These are phyloP conservation scores for Aspergillus bridgeri DNA, from an alignment of 495 filamentous ascomycete genomes.

Conservation along the genomic window DNA sequence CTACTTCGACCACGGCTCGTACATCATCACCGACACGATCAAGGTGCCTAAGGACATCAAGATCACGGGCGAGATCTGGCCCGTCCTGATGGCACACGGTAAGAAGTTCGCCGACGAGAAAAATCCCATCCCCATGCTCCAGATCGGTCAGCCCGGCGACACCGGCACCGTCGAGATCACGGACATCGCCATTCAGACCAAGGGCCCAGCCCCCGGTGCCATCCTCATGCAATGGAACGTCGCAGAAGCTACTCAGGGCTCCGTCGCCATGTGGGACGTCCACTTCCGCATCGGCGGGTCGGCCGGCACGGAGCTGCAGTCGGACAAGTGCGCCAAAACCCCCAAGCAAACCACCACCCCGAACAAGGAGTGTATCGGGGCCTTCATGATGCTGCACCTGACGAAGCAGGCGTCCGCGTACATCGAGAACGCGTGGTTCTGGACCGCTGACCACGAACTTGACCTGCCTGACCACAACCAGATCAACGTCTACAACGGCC, in stretches of 20 bases:
- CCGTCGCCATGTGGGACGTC: constrained; percentile 84
- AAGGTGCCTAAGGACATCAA: constrained; percentile 61
- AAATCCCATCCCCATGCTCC: constrained; percentile 61
- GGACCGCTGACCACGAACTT: constrained; percentile 92
- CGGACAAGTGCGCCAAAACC: constrained; percentile 63
- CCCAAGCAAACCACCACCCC: constrained; percentile 55
- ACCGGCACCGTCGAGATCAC: constrained; percentile 76
- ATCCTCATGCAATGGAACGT: constrained; percentile 93
- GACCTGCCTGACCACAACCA: constrained; percentile 73
- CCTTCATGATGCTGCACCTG: constrained; percentile 81
- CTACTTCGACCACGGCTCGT: constrained; percentile 90
- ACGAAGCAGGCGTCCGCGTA: constrained; percentile 68
- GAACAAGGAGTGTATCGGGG: constrained; percentile 58
- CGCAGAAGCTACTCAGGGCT: constrained; percentile 60
- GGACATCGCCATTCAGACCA: constrained; percentile 60
- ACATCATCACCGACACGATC: constrained; percentile 79
- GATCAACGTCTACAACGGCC: constrained; percentile 88
- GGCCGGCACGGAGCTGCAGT: constrained; percentile 76
- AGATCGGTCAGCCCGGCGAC: constrained; percentile 78
- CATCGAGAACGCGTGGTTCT: constrained; percentile 92
- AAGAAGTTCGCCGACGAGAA: constrained; percentile 62
- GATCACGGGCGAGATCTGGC: constrained; percentile 90
- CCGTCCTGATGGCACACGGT: constrained; percentile 81
- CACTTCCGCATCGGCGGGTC: constrained; percentile 83
- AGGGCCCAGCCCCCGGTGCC: constrained; percentile 76